Conservation (phyloP, 208 protist genomes). For the Porcisia hertigi region DNA sequence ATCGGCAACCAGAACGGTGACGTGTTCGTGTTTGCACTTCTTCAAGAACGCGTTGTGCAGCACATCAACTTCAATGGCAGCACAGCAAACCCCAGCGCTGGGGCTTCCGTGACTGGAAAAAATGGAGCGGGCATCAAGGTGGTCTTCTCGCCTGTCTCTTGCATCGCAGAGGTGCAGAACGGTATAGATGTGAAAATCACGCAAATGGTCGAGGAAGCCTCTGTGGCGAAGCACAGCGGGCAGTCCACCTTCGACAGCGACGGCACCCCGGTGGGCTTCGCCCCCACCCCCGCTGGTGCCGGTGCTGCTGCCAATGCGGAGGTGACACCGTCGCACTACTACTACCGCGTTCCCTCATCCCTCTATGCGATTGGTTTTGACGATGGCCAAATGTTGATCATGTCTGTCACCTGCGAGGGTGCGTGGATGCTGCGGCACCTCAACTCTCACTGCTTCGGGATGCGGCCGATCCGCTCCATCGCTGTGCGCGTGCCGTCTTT, state of each 20-base stretch:
- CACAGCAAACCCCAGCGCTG: slow-evolving; percentile 12
- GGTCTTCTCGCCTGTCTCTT: slow-evolving; percentile 62
- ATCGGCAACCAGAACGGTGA: slow-evolving; percentile 88
- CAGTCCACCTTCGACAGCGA: slow-evolving; percentile 11
- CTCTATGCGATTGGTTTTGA: slow-evolving; percentile 84
- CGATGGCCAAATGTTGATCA: slow-evolving; percentile 69
- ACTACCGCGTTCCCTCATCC: slow-evolving; percentile 50
- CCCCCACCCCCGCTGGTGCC: not conserved
- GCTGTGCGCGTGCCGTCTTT: slow-evolving; percentile 57
- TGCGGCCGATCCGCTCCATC: slow-evolving; percentile 55
- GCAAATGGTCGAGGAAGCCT: slow-evolving; percentile 45
- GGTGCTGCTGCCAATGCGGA: too few relatives aligned
- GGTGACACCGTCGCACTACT: slow-evolving; percentile 25
- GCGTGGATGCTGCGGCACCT: slow-evolving; percentile 67
- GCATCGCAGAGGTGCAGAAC: slow-evolving; percentile 76
- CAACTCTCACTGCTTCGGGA: slow-evolving; percentile 41
- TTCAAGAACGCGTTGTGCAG: slow-evolving; percentile 69
- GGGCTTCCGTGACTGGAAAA: slow-evolving; percentile 22
- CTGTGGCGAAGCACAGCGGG: slow-evolving; percentile 43
- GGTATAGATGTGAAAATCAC: slow-evolving; percentile 64
- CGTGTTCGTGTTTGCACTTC: slow-evolving; percentile 69
- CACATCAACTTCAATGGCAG: slow-evolving; percentile 71
- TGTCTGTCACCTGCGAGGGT: slow-evolving; percentile 59
- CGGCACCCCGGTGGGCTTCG: slow-evolving; percentile 13
- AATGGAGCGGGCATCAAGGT: slow-evolving; percentile 41